Base-by-base conservation (phyloP, 2,329 filamentous ascomycete genomes). In the Penicillium sp. region DNA sequence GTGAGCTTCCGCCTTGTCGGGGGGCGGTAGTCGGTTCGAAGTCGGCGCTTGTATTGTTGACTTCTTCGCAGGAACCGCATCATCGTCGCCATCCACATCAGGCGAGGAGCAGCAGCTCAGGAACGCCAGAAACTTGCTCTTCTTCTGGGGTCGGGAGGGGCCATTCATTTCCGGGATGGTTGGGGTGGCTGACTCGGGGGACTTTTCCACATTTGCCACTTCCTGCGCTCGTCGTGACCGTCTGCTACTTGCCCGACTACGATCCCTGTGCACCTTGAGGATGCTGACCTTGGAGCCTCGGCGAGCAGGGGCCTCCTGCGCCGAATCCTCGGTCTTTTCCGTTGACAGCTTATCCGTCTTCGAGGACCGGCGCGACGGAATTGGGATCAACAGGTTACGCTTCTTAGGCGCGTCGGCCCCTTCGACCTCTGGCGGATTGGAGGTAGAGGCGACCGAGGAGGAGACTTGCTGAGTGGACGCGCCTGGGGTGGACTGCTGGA, bases 271-370 rank as follows among this genome's bases (percentile, higher is more conserved):
- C 62, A 82, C 79, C 59, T 81, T 85, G 53, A 85, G 75, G 65
- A 87, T 84, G 74, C 86, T 89, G 62, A 80, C 85, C 73, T 85
- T 88, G 47, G 87, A 89, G 62, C 81, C 80, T 56, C 82, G 81
- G 63, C 83, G 82, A 64, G 86, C 84, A 25, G 69, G 66, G 44
- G 69, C 71, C 56, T 74, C 69, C 26, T 68, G 63, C 33, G 63
- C 57, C n/a, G 60, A 56, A 29, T 75, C 72, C 48, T 69, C 69
- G 11, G 68, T 62, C 46, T 64, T 67, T n/a, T 72, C 69, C n/a
- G 67, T 56, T 1, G 70, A 67, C 52, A 71, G 68, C 51, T 71
- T 71, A 48, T 74, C 74, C 25, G 63, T 62, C 56, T 69, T 73
- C 22, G 73, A 72, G 9, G 74, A 76, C 33, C 71, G 68, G 53